Percentiles rank a stretch among this genome's conserved stretches.
Evolutionary conservation across 75 land plant species (phyloP).

Genomic region (Cupressus sempervirens): DNA sequence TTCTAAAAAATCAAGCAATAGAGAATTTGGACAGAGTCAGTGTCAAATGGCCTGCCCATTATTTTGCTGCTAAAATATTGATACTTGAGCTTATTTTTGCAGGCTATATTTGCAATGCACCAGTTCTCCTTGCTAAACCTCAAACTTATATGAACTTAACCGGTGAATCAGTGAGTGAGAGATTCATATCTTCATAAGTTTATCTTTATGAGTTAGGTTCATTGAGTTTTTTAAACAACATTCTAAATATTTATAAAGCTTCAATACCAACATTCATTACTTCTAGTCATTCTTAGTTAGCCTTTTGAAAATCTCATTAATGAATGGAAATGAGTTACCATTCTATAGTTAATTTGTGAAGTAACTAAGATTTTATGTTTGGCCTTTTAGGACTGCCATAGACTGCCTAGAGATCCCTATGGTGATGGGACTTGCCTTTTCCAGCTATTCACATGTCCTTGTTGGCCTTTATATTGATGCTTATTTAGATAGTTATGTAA

Average conservation of each 20-base stretch:
- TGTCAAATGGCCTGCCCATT: neutral
- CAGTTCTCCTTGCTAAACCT: slow-evolving; percentile 87
- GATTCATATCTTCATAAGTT: neutral
- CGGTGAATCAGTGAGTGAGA: slow-evolving; percentile 80
- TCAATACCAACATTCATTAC: neutral
- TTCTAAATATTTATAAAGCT: neutral
- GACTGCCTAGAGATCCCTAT: neutral
- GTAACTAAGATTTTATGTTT: neutral
- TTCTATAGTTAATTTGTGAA: neutral
- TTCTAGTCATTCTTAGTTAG: neutral
- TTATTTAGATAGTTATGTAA: neutral
- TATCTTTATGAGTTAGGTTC: neutral
- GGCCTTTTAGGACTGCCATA: neutral
- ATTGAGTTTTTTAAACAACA: neutral
- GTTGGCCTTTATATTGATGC: neutral
- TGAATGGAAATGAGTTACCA: neutral
- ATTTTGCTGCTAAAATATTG: neutral
- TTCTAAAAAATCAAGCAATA: neutral
- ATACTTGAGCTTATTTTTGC: slow-evolving; percentile 16
- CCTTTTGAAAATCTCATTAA: neutral
- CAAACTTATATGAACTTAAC: slow-evolving; percentile 93
- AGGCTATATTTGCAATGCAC: slow-evolving; percentile 83
- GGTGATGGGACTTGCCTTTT: neutral
- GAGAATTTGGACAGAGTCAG: neutral
- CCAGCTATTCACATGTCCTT: neutral